A percentile compares a stretch with the other conserved stretches of the same genome.
Evolutionary conservation across 495 filamentous ascomycete genomes (phyloP).

Genomic region (Penicillium paradoxum): DNA sequence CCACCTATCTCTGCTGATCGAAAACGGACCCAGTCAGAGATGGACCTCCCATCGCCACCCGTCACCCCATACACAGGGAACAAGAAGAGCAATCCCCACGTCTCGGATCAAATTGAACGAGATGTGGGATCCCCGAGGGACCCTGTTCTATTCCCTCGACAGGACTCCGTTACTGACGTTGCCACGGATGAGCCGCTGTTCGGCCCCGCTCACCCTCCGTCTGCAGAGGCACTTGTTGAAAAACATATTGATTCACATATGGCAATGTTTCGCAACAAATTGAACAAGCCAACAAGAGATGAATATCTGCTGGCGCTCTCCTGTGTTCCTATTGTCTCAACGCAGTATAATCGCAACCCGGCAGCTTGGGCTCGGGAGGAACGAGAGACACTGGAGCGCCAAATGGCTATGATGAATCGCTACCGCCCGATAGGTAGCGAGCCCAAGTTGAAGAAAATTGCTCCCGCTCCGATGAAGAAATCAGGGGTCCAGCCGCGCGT

Average conservation of each 20-base stretch:
- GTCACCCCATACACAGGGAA: conserved; percentile 61
- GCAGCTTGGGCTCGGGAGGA: conserved; percentile 59
- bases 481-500: conserved; percentile 26
- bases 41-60: conserved; percentile 63
- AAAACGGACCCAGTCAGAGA: conserved; percentile 45
- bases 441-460: conserved; percentile 43
- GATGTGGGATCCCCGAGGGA: conserved; percentile 45
- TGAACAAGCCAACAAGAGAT: conserved; percentile 59
- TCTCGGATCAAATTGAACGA: conserved; percentile 37
- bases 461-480: conserved; percentile 40
- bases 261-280: conserved; percentile 47
- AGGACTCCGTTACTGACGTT: conserved; percentile 38
- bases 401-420: conserved; percentile 43
- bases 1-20: conserved; percentile 47
- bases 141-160: conserved; percentile 56
- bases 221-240: conserved; percentile 53
- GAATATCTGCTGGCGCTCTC: conserved; percentile 66
- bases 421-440: conserved; percentile 27
- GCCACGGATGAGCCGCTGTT: conserved; percentile 54
- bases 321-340: conserved; percentile 60
- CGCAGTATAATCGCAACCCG: conserved; percentile 55
- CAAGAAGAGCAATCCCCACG: conserved; percentile 44
- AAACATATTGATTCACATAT: conserved; percentile 64
- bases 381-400: conserved; percentile 52
- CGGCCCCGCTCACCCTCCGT: conserved; percentile 39